Evolutionary conservation across 2,329 filamentous ascomycete species (phyloP).

Genomic region (Hawksworthiomyces lignivorus): DNA sequence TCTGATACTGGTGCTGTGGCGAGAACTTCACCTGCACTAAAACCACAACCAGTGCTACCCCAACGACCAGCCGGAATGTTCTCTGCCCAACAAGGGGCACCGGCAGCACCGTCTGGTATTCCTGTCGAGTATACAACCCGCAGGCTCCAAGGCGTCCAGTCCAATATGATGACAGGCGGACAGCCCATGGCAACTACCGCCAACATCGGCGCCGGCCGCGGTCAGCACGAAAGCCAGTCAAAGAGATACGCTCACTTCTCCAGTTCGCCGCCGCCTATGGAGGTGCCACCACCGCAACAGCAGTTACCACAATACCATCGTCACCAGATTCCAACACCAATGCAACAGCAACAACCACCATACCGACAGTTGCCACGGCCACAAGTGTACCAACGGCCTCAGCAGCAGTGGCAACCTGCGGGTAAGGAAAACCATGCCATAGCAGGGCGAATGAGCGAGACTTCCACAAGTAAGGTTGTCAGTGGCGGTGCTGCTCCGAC

Average conservation of each 20-base stretch:
- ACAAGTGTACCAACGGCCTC: no score
- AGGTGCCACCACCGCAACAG: background rate
- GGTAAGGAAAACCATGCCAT: no score
- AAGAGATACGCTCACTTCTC: conserved; percentile 51
- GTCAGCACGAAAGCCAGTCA: no score
- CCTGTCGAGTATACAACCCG: conserved; percentile 29
- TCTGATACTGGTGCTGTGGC: background rate
- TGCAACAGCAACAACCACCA: background rate
- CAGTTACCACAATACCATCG: background rate
- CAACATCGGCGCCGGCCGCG: no score
- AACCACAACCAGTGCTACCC: background rate
- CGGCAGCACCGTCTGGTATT: conserved; percentile 17
- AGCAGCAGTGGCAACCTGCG: no score
- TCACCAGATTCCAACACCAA: no score
- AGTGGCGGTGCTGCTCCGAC: no score
- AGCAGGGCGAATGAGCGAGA: no score
- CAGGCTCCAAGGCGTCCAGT: conserved; percentile 28
- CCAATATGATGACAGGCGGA: conserved; percentile 26
- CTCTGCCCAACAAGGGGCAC: background rate
- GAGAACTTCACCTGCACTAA: no score
- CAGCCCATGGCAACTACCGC: no score
- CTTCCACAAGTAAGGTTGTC: no score
- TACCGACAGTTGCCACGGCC: no score
- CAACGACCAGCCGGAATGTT: background rate
- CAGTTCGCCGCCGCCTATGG: conserved; percentile 39